Conservation (phyloP, 257 asterid genomes). For the Solanum lignicaule region DNA sequence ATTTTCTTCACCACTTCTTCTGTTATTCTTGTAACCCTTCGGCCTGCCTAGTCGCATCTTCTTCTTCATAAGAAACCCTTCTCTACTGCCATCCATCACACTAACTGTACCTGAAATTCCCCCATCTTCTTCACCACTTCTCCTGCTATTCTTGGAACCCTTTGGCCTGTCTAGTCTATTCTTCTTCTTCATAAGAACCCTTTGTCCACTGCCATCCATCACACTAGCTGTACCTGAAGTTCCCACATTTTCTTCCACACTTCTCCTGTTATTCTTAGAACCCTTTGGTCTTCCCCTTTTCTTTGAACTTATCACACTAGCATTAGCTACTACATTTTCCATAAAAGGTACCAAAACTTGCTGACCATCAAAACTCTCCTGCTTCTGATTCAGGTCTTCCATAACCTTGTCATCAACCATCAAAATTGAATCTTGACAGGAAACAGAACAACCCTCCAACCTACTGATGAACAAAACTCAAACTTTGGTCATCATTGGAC, state of each 20-base stretch:
- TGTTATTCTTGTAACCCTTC: slow-evolving; percentile 14
- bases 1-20: not conserved
- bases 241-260: not conserved
- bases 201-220: not conserved
- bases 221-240: not conserved
- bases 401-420: not conserved
- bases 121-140: not conserved
- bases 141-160: not conserved
- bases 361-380: slow-evolving; percentile 2
- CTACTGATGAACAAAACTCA: not conserved
- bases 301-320: not conserved
- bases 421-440: not conserved
- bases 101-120: not conserved
- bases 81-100: not conserved
- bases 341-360: not conserved
- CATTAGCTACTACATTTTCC: not conserved
- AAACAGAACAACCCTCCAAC: not conserved
- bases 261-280: not conserved
- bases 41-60: slow-evolving; percentile 24
- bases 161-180: slow-evolving; percentile 2
- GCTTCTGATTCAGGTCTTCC: not conserved
- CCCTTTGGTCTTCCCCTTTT: not conserved
- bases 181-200: not conserved
- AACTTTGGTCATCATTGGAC: not conserved
- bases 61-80: not conserved